Evolutionary conservation across 768 basidiomycete species (phyloP).

Genomic region (Multifurca ochricompacta): DNA sequence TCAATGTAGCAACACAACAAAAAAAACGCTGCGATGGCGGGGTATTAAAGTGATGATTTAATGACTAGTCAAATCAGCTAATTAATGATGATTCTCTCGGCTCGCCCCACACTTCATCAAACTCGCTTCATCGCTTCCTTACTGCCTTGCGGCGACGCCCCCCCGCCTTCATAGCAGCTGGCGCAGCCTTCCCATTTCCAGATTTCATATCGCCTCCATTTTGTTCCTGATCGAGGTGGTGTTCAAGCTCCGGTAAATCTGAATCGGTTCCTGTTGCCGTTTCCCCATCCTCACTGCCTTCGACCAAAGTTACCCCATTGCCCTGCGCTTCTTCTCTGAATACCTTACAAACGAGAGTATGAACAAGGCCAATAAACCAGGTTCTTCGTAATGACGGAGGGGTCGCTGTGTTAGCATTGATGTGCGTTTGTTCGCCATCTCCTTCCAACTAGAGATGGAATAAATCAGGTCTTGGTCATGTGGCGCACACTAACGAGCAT

Average conservation of each 20-base stretch:
- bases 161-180: constrained; percentile 45
- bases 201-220: constrained; percentile 21
- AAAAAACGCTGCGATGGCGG: too few species aligned
- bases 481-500: constrained; percentile 27
- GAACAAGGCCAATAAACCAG: constrained; percentile 56
- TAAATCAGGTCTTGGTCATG: constrained; percentile 6
- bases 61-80: too few species aligned
- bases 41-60: neutral
- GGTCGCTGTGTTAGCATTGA: constrained; percentile 37
- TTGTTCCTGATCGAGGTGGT: constrained; percentile 32
- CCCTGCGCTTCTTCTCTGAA: constrained; percentile 13
- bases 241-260: constrained; percentile 31
- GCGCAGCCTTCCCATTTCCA: constrained; percentile 28
- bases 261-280: constrained; percentile 39
- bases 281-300: constrained; percentile 35
- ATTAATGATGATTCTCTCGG: too few species aligned
- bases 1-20: too few species aligned
- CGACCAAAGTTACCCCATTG: neutral
- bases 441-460: constrained; percentile 44
- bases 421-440: constrained; percentile 45
- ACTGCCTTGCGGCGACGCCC: constrained; percentile 57
- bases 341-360: constrained; percentile 25
- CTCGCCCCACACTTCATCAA: too few species aligned
- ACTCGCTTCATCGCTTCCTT: constrained; percentile 36
- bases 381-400: constrained; percentile 54